Base-by-base conservation (phyloP, 225 moss, liverwort and hornwort species). In the Polytrichum commune region DNA sequence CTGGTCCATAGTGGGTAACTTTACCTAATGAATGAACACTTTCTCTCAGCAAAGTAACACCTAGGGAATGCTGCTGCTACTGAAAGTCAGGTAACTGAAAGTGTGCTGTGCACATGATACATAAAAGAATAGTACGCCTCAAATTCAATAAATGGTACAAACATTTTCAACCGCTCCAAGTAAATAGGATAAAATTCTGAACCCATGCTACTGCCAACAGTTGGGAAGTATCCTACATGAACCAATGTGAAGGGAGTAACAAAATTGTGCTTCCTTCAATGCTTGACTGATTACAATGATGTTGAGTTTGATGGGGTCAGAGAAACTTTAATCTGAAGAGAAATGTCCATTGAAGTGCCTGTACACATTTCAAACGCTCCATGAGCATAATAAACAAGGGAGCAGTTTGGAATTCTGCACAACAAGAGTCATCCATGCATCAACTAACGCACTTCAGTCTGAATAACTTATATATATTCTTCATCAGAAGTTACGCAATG, bases 261-360 rank as follows among this genome's bases (percentile, higher is more conserved):
- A 46, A 46, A 13, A 46, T 46, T 13, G 46, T 13, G 46, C 46
- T 46, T 13, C 46, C 46, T 46, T 16, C 16, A 46, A 13, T 46
- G 46, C 46, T 46, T 13, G 16, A 46, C 46, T 46, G 46, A 46
- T 13, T 46, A 16, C 46, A 46, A 13, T 13, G 46, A 46, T 46
- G 46, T 46, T 46, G 46, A 46, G 46, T 46, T 46, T 46, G 46
- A 46, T 46, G 13, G 16, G 46, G 16, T 16, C 46, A 46, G 13
- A 46, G 13, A 16, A 64, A 24, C 19, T 32, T 91, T 72, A 95
- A 72, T 91, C 88, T 68, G 93, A 93, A 64, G 74, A 76, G 70
- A 93, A 95, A 54, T 80, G 82, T 65, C 90, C 95, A 82, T 83
- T 83, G 79, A 95, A 95, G 76, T 93, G 90, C 87, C 93, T 95